Percentiles rank a stretch among this genome's conserved stretches.
These are phyloP conservation scores for Xylariaceae sp. DNA, from an alignment of 2,329 filamentous ascomycete species.

Conservation along the genomic window DNA sequence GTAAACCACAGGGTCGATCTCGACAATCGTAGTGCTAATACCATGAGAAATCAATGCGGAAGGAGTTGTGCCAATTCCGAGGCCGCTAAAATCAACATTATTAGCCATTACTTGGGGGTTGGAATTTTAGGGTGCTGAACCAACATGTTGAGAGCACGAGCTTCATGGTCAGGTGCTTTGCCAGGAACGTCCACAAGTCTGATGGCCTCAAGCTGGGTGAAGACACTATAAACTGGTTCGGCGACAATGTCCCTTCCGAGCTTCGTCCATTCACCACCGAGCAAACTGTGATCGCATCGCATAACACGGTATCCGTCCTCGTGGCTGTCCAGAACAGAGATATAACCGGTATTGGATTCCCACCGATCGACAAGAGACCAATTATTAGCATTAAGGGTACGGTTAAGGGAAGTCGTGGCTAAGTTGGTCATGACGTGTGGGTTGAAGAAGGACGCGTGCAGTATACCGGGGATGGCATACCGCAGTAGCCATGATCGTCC, in stretches of 20 bases:
- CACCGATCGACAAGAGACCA: constrained; percentile 74
- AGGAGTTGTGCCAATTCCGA: constrained; percentile 88
- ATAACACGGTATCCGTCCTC: constrained; percentile 70
- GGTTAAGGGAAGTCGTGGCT: constrained; percentile 60
- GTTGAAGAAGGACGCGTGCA: constrained; percentile 68
- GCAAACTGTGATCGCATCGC: constrained; percentile 87
- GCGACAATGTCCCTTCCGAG: constrained; percentile 51
- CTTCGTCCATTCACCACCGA: constrained; percentile 84
- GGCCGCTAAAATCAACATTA: constrained; percentile 52
- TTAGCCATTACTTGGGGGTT: constrained; percentile 14
- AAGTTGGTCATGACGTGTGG: constrained; percentile 61
- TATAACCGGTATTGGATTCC: constrained; percentile 86
- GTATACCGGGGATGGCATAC: constrained; percentile 63
- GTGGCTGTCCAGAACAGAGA: constrained; percentile 79
- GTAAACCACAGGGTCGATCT: constrained; percentile 87
- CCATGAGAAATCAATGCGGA: constrained; percentile 81
- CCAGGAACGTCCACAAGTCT: constrained; percentile 64
- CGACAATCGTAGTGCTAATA: constrained; percentile 87
- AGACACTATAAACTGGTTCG: constrained; percentile 94
- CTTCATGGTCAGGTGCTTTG: constrained; percentile 54
- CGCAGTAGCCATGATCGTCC: constrained; percentile 65
- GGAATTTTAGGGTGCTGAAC: constrained; percentile 28
- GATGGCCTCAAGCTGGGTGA: constrained; percentile 89
- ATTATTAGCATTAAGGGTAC: constrained; percentile 56
- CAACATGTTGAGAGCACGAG: constrained; percentile 81